Evolutionary conservation across 2,329 filamentous ascomycete genomes (phyloP), one percentile per base, ranked within the genome.

Genomic region (Lasiodiplodia sp.): DNA sequence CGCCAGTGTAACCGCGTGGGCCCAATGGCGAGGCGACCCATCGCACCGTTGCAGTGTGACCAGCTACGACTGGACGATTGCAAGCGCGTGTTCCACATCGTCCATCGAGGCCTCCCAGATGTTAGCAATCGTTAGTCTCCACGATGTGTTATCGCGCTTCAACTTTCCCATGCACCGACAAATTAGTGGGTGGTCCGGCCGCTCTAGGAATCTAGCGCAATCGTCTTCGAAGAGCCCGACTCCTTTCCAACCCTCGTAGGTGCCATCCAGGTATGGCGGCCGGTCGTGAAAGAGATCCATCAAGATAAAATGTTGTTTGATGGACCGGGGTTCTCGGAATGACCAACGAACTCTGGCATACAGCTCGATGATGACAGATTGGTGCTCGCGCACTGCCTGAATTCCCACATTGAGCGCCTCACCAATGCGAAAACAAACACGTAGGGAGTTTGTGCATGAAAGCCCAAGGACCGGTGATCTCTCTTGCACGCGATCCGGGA

Each of bases 391-490:
- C 2, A 78, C 77, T 14, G 82, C 81, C 64, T 81, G 81, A 63
- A 76, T 78, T 44, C 84, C 85, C 57, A 82, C 81, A 60, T 83
- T 85, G 58, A 87, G 75, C 68, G 90, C 85, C 73, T 91, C 88
- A 3, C 86, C 86, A 28, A 91, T 82, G 31, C 88, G 84, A 72
- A 92, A 92, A 74, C 89, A 91, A 0, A 86, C 88, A 12, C 87
- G 84, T 14, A 90, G 78, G 7, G 85, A 69, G 0, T 74, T 78
- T 11, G 78, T 75, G 1, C 84, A 79, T 0, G 84, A 84, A 2
- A 88, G 72, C 10, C 87, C 87, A 16, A 84, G 78, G 5, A 90
- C 80, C 2, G 83, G 82, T 25, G 86, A 87, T 40, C 86, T 82
- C 72, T 88, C 85, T 2, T 78, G 79, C 21, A 86, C 78, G 21